Base-by-base conservation (phyloP, 805 yeast species). In the Ogataea pilisensis region DNA sequence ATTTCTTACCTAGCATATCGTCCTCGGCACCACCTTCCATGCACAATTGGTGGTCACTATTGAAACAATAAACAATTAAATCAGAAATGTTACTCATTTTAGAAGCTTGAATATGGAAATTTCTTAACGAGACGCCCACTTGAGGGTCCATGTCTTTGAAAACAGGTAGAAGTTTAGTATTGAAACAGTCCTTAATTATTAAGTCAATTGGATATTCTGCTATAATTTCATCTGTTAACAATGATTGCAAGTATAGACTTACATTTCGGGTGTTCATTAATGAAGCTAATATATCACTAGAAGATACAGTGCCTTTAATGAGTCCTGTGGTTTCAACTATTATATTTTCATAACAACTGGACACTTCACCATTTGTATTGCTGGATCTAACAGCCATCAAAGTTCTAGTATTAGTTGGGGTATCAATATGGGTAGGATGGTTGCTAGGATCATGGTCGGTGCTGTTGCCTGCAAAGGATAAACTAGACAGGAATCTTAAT, bases 71-170 rank as follows among this genome's bases (percentile, higher is more conserved):
- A n/a, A 90, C 76, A 5, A 87, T 66, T 37, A 88, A 75, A 55
- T 86, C 95, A 0, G 93, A 73, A 8, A 88, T 69, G 21, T 78
- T 69, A 26, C 93, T 84, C 45, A 82, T 66, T 56, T 88, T 89
- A n/a, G 88, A 74, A 16, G 80, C 84, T 63, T 91, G 98, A 42
- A 85, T 78, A 55, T 85, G 88, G 61, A 89, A 90, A 56, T 90
- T 86, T 47, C 97, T 73, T 40, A 89, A 70, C 3, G 87, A 78
- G 5, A 86, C 80, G 4, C 95, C 93, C 32, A 73, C 68, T 42
- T 70, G 76, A 13, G 89, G 91, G 50, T 84, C 90, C 52, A 80
- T 57, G 43, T 75, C 69, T 37, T 72, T 63, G 51, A 85, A 82
- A 8, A 67, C 46, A 1, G 86, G 86, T 35, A 75, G 48, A 26